These are phyloP conservation scores for Pachyrhizus erosus DNA, from an alignment of 306 rosid species.

Conservation along the genomic window DNA sequence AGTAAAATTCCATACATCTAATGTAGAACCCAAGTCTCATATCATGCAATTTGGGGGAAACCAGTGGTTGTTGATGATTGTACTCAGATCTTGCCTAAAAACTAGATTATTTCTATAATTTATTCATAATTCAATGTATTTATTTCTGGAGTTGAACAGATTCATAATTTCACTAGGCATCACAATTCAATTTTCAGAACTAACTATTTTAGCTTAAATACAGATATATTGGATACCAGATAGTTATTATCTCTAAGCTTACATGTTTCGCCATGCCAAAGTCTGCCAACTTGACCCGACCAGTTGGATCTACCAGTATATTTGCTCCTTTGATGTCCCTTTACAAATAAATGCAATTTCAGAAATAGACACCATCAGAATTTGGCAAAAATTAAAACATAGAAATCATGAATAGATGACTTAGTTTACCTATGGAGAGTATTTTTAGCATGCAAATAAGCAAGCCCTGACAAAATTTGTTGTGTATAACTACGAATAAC, in stretches of 20 bases:
- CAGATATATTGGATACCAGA: constrained; percentile 27
- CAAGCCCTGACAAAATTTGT: constrained; percentile 95
- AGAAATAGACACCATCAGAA: constrained; percentile 28
- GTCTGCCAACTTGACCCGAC: constrained; percentile 95
- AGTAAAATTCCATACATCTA: neutral
- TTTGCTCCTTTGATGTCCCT: constrained; percentile 99
- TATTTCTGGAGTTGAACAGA: neutral
- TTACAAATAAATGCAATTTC: constrained; percentile 46
- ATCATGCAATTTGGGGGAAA: neutral
- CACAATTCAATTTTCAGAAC: constrained; percentile 5
- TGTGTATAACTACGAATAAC: constrained; percentile 95
- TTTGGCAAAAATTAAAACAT: constrained; percentile 21
- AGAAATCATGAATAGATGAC: constrained; percentile 36
- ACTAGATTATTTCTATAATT: neutral
- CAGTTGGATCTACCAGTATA: constrained; percentile 94
- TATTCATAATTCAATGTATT: neutral
- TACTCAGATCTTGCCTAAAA: neutral
- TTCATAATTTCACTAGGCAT: constrained; percentile 23
- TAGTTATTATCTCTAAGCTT: constrained; percentile 49
- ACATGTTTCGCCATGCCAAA: constrained; percentile 99
- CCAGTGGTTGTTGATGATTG: neutral
- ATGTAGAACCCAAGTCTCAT: neutral
- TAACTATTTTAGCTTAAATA: constrained; percentile 37
- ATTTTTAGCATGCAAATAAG: constrained; percentile 88
- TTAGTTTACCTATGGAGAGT: constrained; percentile 88